Evolutionary conservation across 495 filamentous ascomycete species (phyloP).

Genomic region (Delitschia confertaspora): DNA sequence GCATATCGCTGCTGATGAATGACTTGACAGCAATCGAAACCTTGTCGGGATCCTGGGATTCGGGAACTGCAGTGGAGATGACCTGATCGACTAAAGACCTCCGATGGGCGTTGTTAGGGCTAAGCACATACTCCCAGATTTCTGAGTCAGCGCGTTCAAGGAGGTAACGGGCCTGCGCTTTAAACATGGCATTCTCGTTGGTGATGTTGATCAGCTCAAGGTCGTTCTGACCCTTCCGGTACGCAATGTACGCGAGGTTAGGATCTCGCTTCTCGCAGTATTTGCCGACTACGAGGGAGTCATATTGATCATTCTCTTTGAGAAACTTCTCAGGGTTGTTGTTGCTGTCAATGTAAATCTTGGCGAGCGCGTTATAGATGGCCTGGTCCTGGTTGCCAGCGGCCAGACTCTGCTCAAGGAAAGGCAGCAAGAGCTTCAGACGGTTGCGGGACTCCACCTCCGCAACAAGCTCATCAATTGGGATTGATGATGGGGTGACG

Average conservation of each 20-base stretch:
- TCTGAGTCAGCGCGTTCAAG: conserved; percentile 82
- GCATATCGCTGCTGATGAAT: conserved; percentile 83
- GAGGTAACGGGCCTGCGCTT: conserved; percentile 89
- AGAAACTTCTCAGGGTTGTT: conserved; percentile 98
- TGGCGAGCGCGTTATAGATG: conserved; percentile 95
- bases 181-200: conserved; percentile 99
- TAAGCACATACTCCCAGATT: conserved; percentile 91
- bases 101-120: conserved; percentile 88
- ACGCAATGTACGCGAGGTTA: conserved; percentile 92
- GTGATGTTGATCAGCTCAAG: conserved; percentile 95
- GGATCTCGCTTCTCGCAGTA: conserved; percentile 99
- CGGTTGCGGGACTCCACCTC: conserved; percentile 95
- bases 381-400: conserved; percentile 94
- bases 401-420: conserved; percentile 87
- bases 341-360: conserved; percentile 99
- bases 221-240: conserved; percentile 94
- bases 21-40: conserved; percentile 90
- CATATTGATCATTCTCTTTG: conserved; percentile 96
- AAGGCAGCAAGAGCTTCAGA: conserved; percentile 89
- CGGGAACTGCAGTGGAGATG: conserved; percentile 90
- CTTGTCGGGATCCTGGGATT: conserved; percentile 87
- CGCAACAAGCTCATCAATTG: conserved; percentile 89
- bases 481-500: conserved; percentile 74
- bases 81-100: conserved; percentile 93
- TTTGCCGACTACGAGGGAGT: conserved; percentile 85